A percentile compares a stretch with the other conserved stretches of the same genome.
Evolutionary conservation across 306 rosid genomes (phyloP).

Genomic region (Sicyos baderoa): DNA sequence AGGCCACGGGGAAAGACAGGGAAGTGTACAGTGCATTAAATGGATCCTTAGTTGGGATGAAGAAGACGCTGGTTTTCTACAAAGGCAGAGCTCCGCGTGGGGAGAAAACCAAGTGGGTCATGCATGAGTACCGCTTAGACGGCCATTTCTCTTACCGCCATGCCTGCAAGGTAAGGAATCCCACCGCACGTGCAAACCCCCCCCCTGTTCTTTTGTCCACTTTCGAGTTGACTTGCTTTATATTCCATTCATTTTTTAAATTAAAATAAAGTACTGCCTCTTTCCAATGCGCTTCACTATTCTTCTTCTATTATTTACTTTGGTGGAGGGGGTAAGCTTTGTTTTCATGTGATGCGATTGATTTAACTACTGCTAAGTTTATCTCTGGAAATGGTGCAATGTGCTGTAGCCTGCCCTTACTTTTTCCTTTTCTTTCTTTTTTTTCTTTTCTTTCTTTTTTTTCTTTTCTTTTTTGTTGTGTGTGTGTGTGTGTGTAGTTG

Average conservation of each 20-base stretch:
- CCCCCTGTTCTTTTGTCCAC: conserved; percentile 22
- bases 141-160: conserved; percentile 41
- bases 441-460: too few species aligned
- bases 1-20: conserved; percentile 76
- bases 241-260: background rate
- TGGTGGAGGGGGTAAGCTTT: too few species aligned
- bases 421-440: background rate
- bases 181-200: conserved; percentile 1
- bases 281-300: conserved; percentile 8
- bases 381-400: conserved; percentile 6
- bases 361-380: conserved; percentile 1
- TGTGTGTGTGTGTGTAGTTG: too few species aligned
- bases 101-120: conserved; percentile 78
- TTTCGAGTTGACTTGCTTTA: conserved; percentile 31
- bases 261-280: background rate
- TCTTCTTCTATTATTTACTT: too few species aligned
- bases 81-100: conserved; percentile 81
- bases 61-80: conserved; percentile 85
- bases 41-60: conserved; percentile 60
- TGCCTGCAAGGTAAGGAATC: conserved; percentile 30
- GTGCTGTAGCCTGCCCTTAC: too few species aligned
- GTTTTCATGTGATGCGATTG: conserved; percentile 17
- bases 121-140: conserved; percentile 83
- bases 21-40: conserved; percentile 35
- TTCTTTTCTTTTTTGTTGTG: too few species aligned